Base-by-base conservation (phyloP, 2,329 filamentous ascomycete species). In the Sporothrix schenckii region DNA sequence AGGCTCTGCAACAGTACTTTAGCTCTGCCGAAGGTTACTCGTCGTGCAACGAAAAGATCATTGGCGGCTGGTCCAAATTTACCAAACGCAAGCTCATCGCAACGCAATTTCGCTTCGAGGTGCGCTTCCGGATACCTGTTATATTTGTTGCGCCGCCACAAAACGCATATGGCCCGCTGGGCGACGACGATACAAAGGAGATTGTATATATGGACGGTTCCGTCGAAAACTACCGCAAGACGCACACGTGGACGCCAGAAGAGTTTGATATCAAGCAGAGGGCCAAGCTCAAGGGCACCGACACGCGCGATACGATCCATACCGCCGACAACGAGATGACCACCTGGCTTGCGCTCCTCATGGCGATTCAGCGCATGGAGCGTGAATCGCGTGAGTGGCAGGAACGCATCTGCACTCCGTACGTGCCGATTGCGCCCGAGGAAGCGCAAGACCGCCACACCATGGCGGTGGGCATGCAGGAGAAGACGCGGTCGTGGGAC, bases 261-360 rank as follows among this genome's bases (percentile, higher is more conserved):
- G 72, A 73, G 63, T 71, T 56, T 11, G 53, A 72, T 14, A 24
- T n/a, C 3, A 61, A 30, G 34, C 56, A 71, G 34, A 58, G 58
- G 9, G 53, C 24, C 24, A 50, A 49, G 4, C 60, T 39, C n/a
- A 30, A 52, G 41, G 69, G 78, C 63, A 41, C 27, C 13, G 68
- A 68, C 34, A 69, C 52, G 14, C 69, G 70, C 30, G 68, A 73
- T 41, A 68, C 53, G 58, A 80, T 87, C 1, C 84, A 85, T 72
- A 87, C 85, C 0, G 84, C 85, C 10, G 85, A 87, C 73, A 86
- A 87, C 69, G 85, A 87, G 75, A 77, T 81, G 14, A 84, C 84
- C 3, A 86, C 85, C 1, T 87, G 85, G 85, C 79, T 85, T 1
- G 80, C 80, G 3, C 76, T 88, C 9, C 79, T 87, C 19, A 81